Evolutionary conservation across 768 basidiomycete species (phyloP).

Genomic region (Candolleomyces efflorescens): DNA sequence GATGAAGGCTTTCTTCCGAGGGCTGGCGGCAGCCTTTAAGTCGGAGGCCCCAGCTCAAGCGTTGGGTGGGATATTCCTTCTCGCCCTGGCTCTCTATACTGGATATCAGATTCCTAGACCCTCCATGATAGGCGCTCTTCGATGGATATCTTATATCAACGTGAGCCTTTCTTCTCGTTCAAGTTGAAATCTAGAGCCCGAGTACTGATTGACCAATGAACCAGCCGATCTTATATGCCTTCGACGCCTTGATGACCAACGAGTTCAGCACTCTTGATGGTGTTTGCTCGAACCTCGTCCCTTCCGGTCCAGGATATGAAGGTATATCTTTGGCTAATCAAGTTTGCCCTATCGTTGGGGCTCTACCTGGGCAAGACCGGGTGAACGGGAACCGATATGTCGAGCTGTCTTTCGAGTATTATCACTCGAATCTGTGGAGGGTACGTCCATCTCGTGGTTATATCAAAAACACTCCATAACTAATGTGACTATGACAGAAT

Average conservation of each 20-base stretch:
- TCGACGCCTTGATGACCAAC: conserved; percentile 73
- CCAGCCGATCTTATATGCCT: conserved; percentile 66
- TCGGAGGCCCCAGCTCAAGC: conserved; percentile 61
- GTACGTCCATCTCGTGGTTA: conserved; percentile 21
- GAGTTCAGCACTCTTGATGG: conserved; percentile 75
- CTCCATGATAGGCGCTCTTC: conserved; percentile 63
- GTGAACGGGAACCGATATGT: conserved; percentile 59
- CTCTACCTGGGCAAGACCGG: conserved; percentile 49
- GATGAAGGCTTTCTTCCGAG: conserved; percentile 77
- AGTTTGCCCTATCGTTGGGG: conserved; percentile 71
- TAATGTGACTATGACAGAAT: conserved; percentile 35
- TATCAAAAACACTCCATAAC: neutral
- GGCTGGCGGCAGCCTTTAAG: conserved; percentile 55
- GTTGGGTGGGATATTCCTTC: conserved; percentile 40
- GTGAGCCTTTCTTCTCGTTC: conserved; percentile 22
- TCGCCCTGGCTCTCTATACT: conserved; percentile 27
- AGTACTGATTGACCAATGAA: neutral
- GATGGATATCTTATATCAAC: conserved; percentile 65
- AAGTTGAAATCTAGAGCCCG: neutral
- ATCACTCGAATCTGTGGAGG: conserved; percentile 37
- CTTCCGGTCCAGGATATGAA: conserved; percentile 61
- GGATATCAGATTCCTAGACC: conserved; percentile 49
- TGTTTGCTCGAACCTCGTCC: conserved; percentile 53
- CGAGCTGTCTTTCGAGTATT: conserved; percentile 47
- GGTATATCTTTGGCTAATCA: conserved; percentile 56